These are phyloP conservation scores for Chamaenerion angustifolium DNA, from an alignment of 345 rosid genomes.

Conservation along the genomic window DNA sequence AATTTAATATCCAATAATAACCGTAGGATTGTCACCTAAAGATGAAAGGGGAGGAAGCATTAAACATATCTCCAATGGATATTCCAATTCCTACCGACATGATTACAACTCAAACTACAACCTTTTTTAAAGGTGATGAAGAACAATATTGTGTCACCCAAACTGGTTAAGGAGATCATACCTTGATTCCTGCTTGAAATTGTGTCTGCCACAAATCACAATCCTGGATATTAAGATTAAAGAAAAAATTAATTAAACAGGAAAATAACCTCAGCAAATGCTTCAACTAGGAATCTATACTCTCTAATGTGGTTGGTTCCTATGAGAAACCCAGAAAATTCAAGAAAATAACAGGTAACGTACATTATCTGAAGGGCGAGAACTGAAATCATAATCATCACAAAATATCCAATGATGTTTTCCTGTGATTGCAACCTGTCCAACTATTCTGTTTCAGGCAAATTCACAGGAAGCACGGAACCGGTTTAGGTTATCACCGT, in stretches of 20 bases:
- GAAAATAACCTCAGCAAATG: no score
- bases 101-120: no score
- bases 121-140: no score
- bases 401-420: conserved; percentile 61
- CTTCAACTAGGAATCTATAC: no score
- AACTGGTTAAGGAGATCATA: conserved; percentile 11
- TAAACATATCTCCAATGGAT: no score
- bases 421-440: conserved; percentile 76
- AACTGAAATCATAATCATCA: conserved; percentile 28
- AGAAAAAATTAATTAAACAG: neutral
- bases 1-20: no score
- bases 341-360: conserved; percentile 7
- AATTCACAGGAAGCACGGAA: neutral
- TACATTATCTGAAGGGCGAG: conserved; percentile 50
- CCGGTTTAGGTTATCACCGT: neutral
- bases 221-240: conserved; percentile 33
- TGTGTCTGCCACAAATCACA: conserved; percentile 76
- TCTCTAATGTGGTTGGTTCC: no score
- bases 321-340: neutral
- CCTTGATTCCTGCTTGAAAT: conserved; percentile 69
- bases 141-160: no score
- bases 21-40: no score
- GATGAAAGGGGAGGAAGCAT: no score
- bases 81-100: no score
- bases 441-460: conserved; percentile 46